phyloP scores from a whole-genome alignment of 2,329 filamentous ascomycete species.

The Hypoxylon sp. region DNA sequence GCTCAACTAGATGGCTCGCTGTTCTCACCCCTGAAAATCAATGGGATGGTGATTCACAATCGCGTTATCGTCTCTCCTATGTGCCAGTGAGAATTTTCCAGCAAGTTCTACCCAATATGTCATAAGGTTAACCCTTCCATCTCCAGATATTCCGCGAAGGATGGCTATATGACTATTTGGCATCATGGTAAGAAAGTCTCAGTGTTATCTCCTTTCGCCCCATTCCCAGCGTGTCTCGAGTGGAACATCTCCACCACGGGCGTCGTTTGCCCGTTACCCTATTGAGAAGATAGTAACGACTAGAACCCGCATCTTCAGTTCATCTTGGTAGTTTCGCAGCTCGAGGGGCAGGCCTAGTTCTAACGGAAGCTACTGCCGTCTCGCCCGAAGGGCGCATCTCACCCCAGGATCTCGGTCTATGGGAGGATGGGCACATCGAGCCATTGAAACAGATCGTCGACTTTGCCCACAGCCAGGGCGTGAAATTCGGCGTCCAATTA shows the following conservation, averaged over 20 bases:
- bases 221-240: too few species aligned
- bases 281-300: neutral
- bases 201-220: neutral
- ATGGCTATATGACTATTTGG: constrained; percentile 59
- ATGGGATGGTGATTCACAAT: constrained; percentile 60
- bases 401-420: constrained; percentile 48
- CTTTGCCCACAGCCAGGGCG: constrained; percentile 49
- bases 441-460: constrained; percentile 50
- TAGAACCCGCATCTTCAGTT: constrained; percentile 20
- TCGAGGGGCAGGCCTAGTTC: constrained; percentile 53
- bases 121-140: neutral
- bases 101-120: neutral
- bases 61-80: constrained; percentile 62
- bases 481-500: constrained; percentile 51
- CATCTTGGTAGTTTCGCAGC: constrained; percentile 57
- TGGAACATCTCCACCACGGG: too few species aligned
- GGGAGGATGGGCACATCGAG: constrained; percentile 53
- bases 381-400: constrained; percentile 54
- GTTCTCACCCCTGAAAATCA: constrained; percentile 61
- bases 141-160: constrained; percentile 55
- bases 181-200: constrained; percentile 51
- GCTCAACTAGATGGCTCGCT: constrained; percentile 47
- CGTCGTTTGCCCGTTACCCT: neutral
- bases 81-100: constrained; percentile 55
- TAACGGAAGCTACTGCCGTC: constrained; percentile 53